Evolutionary conservation across 805 yeast genomes (phyloP).

Genomic region (Saccharomycopsis lassenensis): DNA sequence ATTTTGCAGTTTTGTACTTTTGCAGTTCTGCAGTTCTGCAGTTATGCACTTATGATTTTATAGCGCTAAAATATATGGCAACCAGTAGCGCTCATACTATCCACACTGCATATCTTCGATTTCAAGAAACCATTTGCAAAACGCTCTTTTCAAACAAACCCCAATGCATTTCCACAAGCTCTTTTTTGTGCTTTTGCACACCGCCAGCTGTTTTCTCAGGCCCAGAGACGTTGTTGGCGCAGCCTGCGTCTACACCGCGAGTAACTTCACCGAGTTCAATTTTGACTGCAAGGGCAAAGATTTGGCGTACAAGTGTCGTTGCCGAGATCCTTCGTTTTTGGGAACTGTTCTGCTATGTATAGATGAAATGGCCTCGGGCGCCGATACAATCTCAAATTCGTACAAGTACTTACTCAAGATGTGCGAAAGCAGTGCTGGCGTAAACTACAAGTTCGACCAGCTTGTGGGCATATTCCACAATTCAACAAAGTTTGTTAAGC

Average conservation of each 20-base stretch:
- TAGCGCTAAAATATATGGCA: no score
- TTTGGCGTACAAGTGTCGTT: slow-evolving; percentile 27
- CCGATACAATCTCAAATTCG: slow-evolving; percentile 23
- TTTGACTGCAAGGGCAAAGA: slow-evolving; percentile 27
- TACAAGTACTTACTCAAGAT: slow-evolving; percentile 26
- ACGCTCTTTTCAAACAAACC: no score
- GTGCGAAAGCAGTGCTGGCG: slow-evolving; percentile 26
- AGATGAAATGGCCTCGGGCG: slow-evolving; percentile 23
- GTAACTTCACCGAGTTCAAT: slow-evolving; percentile 25
- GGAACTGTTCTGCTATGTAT: slow-evolving; percentile 29
- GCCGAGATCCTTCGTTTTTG: slow-evolving; percentile 25
- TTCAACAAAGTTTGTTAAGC: slow-evolving; percentile 21
- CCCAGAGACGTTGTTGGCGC: no score
- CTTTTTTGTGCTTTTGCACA: no score
- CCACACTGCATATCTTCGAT: no score
- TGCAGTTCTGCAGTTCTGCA: no score
- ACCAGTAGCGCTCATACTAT: no score
- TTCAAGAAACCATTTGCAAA: no score
- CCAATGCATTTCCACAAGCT: no score
- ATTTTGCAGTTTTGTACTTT: no score
- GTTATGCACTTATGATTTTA: no score
- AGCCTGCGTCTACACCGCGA: slow-evolving; percentile 27
- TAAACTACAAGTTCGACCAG: slow-evolving; percentile 22
- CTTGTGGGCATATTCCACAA: slow-evolving; percentile 23
- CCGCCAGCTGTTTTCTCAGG: no score